Evolutionary conservation across 2,329 filamentous ascomycete species (phyloP), one percentile per base, ranked within the genome.

Genomic region (Truncatella angustata): DNA sequence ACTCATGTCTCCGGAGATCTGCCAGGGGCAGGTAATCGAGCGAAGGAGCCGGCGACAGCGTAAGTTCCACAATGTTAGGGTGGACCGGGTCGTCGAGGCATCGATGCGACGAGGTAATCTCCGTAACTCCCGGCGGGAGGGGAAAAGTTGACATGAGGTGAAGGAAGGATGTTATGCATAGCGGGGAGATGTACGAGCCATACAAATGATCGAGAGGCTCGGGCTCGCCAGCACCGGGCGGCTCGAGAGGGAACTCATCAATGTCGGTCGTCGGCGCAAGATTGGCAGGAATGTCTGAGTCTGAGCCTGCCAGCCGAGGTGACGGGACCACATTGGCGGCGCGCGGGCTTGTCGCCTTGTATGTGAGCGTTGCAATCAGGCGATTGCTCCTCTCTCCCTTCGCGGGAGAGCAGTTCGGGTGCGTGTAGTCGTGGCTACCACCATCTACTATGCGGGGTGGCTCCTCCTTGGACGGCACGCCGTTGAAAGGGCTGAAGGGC

Each of bases 1-100:
- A 82, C 72, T 93, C 89, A 67, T 95, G 87, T 64, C 88, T 88
- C 57, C 89, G 82, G 60, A 95, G 73, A 59, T 91, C 88, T 3
- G 78, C 73, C 16, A 93, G 63, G 63, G 84, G 74, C 62, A 89
- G 70, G 70, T 88, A 90, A 61, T 83, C 79, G 2, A 77, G 73
- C 9, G 79, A 76, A 1, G 83, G 84, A 0, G 79, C 77, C 0
- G 86, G 82, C 1, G 81, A 79, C 49, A 90, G 75, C 0, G 79
- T 80, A 45, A 88, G 70, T 69, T 90, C 86, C 49, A 88, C 85
- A 14, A 90, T 82, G 21, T 76, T 74, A 1, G 86, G 85, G 51
- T 80, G 77, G 36, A 76, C 74, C 34, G 75, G 75, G 54, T 73
- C 78, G 59, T 89, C 85, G 51, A 90, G 76, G 63, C 83, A 86